These are phyloP conservation scores for Dictyophora rubrovolvata DNA, from an alignment of 768 basidiomycete species.

Conservation along the genomic window DNA sequence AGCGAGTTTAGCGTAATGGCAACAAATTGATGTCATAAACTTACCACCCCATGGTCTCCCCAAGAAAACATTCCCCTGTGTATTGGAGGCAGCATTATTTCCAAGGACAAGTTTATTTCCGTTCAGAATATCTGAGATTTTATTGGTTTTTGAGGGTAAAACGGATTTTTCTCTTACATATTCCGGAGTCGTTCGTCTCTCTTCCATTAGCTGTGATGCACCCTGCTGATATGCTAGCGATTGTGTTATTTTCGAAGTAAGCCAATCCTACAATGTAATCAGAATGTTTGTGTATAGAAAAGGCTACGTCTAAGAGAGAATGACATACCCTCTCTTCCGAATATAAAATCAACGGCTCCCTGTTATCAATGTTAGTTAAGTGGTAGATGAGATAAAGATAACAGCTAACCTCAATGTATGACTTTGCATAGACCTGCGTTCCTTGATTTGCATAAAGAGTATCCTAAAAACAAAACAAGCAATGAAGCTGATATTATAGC, in stretches of 20 bases:
- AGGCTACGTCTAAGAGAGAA: not conserved
- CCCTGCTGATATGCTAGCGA: conserved; percentile 33
- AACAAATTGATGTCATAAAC: conserved; percentile 9
- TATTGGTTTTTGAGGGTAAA: not conserved
- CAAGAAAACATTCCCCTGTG: conserved; percentile 29
- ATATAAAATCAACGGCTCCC: conserved; percentile 44
- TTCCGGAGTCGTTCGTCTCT: conserved; percentile 31
- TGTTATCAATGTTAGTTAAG: conserved; percentile 10
- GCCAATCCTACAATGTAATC: conserved; percentile 19
- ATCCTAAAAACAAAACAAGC: conserved; percentile 31
- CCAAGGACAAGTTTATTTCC: conserved; percentile 34
- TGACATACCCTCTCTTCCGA: conserved; percentile 25
- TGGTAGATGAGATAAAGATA: not conserved
- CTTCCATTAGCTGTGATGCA: conserved; percentile 42
- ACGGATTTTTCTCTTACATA: conserved; percentile 26
- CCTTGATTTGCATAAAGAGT: conserved; percentile 37
- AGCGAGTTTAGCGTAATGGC: not conserved
- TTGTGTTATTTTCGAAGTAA: conserved; percentile 41
- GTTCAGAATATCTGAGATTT: conserved; percentile 32
- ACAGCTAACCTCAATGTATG: conserved; percentile 34
- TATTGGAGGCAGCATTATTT: conserved; percentile 27
- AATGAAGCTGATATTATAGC: too few relatives aligned
- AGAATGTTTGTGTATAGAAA: not conserved
- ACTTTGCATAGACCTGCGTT: conserved; percentile 33
- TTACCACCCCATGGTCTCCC: conserved; percentile 41